Evolutionary conservation across 441 rosid genomes (phyloP), one percentile per base, ranked within the genome.

Genomic region (Isatis lusitanica): DNA sequence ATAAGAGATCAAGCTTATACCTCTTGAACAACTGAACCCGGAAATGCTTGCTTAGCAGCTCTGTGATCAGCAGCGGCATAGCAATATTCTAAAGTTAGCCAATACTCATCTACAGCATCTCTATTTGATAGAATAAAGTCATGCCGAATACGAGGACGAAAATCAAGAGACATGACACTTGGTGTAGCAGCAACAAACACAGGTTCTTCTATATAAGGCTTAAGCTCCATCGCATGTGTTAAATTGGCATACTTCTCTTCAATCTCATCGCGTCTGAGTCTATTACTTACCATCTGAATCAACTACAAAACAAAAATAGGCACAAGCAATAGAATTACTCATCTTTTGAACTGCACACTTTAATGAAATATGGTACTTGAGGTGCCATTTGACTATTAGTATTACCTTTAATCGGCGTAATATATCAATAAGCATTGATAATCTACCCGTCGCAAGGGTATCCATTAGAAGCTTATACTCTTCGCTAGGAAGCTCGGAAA

Each of bases 71-170:
- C 88, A 78, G 93, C 93, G 83, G 98, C 91, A 82, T 88, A 95
- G 77, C 98, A 95, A 82, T 88, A 95, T 81, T 95, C 99, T 77
- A 96, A 80, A 63, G 97, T 93, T 40, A 86, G 86, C 99, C 99
- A 96, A 73, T 93, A 96, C 60, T 96, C 97, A 77, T 91, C 83
- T 73, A 96, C 93, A 74, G 97, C 98, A 78, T 86, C 91, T 70
- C 79, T 80, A 62, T 68, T 90, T 78, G 90, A 89, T 61, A 96
- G 79, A 74, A 86, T 70, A 75, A 96, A 96, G 81, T 96, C 99
- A 74, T 96, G 99, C 43, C 97, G 86, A 56, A 91, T 85, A 82
- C 94, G 87, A 63, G 99, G 99, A 68, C 94, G 97, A 74, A 91
- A 91, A 86, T 96, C 97, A 77, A 81, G 81, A 77, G 87, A 84